Evolutionary conservation across 2,329 filamentous ascomycete genomes (phyloP), one percentile per base, ranked within the genome.

Genomic region (Ophiocordyceps sinensis): DNA sequence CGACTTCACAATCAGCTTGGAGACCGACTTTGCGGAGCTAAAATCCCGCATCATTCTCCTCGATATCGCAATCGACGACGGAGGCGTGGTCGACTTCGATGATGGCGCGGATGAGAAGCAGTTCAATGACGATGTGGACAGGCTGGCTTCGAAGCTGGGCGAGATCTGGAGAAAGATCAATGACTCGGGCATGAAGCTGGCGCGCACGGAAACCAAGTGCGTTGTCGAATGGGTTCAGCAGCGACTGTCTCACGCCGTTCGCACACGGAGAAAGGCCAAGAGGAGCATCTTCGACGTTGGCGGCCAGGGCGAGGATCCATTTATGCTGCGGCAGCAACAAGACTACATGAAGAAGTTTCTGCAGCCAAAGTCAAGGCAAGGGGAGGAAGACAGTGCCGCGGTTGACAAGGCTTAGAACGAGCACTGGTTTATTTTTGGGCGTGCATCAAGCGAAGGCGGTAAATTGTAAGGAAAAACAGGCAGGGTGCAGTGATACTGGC

Each of bases 161-260:
- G 56, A 61, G 14, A 62, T 78, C 28, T 69, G 68, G 59, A 64
- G 66, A 43, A 71, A 70, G 32, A 93, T 94, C 51, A 72, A 79
- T 44, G 84, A 87, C 52, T 72, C 79, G 1, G 85, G 84, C 34
- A 81, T 85, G 36, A 77, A 77, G 19, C 67, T 91, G 43, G 71
- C 73, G 14, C 73, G 83, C 28, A 82, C 84, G 28, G 78, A 93
- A 53, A 77, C 83, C 12, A 94, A 94, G 60, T 77, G 78, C 41
- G 70, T 72, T 11, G 67, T 94, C 32, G 82, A 93, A 51, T 71
- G 78, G 43, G 63, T 94, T n/a, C 72, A 79, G 44, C 77, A 83
- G 51, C 75, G 88, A 42, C 66, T 95, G 13, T 62, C 77, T 37
- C 78, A 82, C 54, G 72, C 75, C 3, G 79, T 89, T 38, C 71